These are phyloP conservation scores for Cytospora piceae DNA, from an alignment of 2,329 filamentous ascomycete species.

Conservation along the genomic window DNA sequence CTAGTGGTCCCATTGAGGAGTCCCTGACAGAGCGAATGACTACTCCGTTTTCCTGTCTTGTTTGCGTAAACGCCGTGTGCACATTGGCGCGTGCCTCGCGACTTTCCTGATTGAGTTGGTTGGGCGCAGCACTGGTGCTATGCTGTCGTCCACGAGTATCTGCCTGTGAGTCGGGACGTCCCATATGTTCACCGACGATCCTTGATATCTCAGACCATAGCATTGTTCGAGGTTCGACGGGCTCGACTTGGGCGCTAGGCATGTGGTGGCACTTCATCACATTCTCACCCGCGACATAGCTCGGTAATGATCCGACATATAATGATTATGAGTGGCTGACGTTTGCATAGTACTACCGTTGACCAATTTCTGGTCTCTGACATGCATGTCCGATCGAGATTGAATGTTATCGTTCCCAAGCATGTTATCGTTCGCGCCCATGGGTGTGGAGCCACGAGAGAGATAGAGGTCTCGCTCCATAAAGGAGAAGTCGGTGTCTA, in stretches of 20 bases:
- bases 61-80: background rate
- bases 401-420: conserved; percentile 2
- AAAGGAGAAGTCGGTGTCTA: background rate
- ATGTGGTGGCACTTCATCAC: too few relatives aligned
- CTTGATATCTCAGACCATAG: conserved; percentile 25
- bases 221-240: conserved; percentile 20
- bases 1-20: conserved; percentile 11
- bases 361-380: background rate
- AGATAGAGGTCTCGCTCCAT: conserved; percentile 28
- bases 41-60: background rate
- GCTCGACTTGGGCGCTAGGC: conserved; percentile 15
- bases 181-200: conserved; percentile 19
- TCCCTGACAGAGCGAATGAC: conserved; percentile 20
- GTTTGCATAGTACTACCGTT: background rate
- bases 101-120: background rate
- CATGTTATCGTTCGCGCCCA: conserved; percentile 38
- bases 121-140: background rate
- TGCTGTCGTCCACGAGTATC: conserved; percentile 20
- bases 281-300: background rate
- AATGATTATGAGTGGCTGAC: background rate
- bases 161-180: background rate
- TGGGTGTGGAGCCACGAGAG: conserved; percentile 32
- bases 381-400: background rate
- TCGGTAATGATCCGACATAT: background rate
- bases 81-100: background rate